A percentile compares a stretch with the other conserved stretches of the same genome.
Conservation (phyloP, 1,284 basidiomycete genomes). For the Ustilago bromivora region DNA sequence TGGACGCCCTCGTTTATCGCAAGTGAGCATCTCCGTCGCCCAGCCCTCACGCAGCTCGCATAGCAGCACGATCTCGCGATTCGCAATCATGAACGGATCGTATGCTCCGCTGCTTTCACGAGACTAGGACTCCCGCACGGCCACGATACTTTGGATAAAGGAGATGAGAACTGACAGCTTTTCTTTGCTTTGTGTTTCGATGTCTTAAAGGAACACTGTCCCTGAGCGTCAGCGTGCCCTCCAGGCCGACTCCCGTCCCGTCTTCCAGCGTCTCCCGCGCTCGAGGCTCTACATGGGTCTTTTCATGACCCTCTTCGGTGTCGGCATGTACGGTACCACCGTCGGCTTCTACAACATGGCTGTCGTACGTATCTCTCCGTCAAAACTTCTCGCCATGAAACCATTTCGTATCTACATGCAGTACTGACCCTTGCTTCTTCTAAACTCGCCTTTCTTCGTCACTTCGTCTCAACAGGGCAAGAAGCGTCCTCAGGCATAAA, state of each 20-base stretch:
- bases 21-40: constrained; percentile 42
- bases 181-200: neutral
- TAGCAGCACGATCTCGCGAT: neutral
- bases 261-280: constrained; percentile 64
- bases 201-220: constrained; percentile 56
- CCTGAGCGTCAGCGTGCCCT: constrained; percentile 62
- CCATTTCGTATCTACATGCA: neutral
- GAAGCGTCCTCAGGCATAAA: constrained; percentile 40
- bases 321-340: constrained; percentile 62
- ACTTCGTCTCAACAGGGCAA: constrained; percentile 30
- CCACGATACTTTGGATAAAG: neutral
- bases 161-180: constrained; percentile 7
- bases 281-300: constrained; percentile 63
- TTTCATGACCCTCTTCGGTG: constrained; percentile 64
- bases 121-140: neutral
- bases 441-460: neutral
- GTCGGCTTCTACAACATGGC: constrained; percentile 65
- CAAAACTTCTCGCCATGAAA: neutral
- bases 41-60: neutral
- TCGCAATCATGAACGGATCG: neutral
- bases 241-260: constrained; percentile 62
- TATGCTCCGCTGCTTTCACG: neutral
- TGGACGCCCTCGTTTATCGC: constrained; percentile 62
- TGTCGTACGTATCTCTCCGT: constrained; percentile 43
- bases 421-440: constrained; percentile 8